Percentiles rank a stretch among this genome's conserved stretches.
Conservation (phyloP, 2,329 filamentous ascomycete genomes). For the Lizonia empirigonia region DNA sequence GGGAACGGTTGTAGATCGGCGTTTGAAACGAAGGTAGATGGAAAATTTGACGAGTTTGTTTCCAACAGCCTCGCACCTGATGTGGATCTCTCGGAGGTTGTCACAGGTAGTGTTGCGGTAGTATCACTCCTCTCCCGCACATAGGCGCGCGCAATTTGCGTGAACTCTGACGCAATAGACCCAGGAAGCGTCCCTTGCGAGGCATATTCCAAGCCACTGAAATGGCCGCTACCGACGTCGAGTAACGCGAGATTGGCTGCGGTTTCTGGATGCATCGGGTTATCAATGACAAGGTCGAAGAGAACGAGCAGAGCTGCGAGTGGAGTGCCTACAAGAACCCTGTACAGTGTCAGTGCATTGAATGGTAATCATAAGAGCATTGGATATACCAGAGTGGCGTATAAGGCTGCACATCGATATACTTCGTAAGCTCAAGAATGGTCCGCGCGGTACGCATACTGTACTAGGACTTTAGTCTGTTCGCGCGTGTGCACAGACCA, state of each 20-base stretch:
- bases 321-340: neutral
- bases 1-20: neutral
- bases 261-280: neutral
- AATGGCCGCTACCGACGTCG: neutral
- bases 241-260: neutral
- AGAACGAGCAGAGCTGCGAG: constrained; percentile 3
- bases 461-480: too few relatives aligned
- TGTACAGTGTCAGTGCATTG: neutral
- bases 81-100: too few relatives aligned
- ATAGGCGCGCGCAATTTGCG: neutral
- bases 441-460: neutral
- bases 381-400: neutral
- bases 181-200: neutral
- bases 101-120: neutral
- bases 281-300: constrained; percentile 5
- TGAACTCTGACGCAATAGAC: neutral
- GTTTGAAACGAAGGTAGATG: neutral
- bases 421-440: neutral
- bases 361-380: neutral
- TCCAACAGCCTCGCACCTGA: too few relatives aligned
- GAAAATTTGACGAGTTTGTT: too few relatives aligned
- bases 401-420: neutral
- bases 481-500: too few relatives aligned
- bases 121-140: neutral
- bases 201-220: neutral